Conservation (phyloP, 148 eudicot species). For the Vaccinium vitisidaea region DNA sequence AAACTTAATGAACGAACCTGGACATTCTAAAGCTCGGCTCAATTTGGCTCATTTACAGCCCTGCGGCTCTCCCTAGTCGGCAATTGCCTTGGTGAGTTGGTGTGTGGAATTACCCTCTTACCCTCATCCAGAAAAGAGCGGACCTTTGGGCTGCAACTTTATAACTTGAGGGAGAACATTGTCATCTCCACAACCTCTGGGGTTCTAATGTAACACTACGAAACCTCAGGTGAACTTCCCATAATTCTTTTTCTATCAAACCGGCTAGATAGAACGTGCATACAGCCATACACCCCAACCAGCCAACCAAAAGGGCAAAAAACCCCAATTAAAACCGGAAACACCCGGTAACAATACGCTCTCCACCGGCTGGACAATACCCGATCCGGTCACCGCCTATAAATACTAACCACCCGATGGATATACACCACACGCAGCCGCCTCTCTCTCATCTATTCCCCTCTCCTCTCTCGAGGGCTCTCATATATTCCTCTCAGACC, state of each 20-base stretch:
- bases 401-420: not conserved
- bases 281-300: not conserved
- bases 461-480: not conserved
- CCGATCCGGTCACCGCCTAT: slow-evolving; percentile 15
- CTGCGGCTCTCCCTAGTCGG: too few species aligned
- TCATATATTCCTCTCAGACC: not conserved
- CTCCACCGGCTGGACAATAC: not conserved
- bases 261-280: not conserved
- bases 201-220: not conserved
- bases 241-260: not conserved
- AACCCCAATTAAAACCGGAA: not conserved
- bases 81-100: too few species aligned
- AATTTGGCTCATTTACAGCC: too few species aligned
- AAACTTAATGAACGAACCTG: too few species aligned
- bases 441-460: not conserved
- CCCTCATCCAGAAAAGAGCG: too few species aligned
- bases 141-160: not conserved
- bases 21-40: too few species aligned
- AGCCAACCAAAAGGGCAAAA: not conserved
- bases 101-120: too few species aligned
- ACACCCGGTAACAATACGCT: slow-evolving; percentile 1
- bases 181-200: not conserved
- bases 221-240: not conserved
- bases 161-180: not conserved
- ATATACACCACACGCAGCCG: not conserved